Evolutionary conservation across 2,329 filamentous ascomycete species (phyloP).

Genomic region (Metarhizium anisopliae): DNA sequence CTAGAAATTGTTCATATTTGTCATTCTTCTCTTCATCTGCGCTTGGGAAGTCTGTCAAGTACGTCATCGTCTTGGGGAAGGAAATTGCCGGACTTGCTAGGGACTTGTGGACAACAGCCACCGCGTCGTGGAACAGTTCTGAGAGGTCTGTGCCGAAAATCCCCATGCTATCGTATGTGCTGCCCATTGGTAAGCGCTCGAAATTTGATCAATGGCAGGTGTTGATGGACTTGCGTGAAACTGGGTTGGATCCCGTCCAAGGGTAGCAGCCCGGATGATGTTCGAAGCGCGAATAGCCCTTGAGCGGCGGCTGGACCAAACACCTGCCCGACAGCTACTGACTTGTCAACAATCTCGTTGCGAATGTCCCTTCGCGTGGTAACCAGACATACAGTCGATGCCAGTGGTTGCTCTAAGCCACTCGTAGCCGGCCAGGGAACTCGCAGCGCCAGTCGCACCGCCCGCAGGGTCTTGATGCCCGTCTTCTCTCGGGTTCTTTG

Average conservation of each 20-base stretch:
- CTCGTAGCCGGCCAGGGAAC: slow-evolving; percentile 28
- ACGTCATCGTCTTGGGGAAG: slow-evolving; percentile 15
- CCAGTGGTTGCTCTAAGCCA: slow-evolving; percentile 31
- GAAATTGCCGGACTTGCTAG: not conserved
- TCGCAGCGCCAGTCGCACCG: slow-evolving; percentile 29
- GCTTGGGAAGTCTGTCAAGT: slow-evolving; percentile 15
- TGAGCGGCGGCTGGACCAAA: slow-evolving; percentile 13
- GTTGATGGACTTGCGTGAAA: slow-evolving; percentile 12
- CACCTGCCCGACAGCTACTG: slow-evolving; percentile 11
- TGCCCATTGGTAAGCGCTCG: not conserved
- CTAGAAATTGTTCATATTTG: slow-evolving; percentile 15
- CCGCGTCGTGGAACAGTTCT: slow-evolving; percentile 14
- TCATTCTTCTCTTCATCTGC: slow-evolving; percentile 3
- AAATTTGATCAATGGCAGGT: too few relatives aligned
- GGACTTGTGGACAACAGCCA: slow-evolving; percentile 8
- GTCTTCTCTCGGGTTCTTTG: slow-evolving; percentile 38
- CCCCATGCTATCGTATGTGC: slow-evolving; percentile 13
- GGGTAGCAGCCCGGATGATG: slow-evolving; percentile 9
- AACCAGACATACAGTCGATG: slow-evolving; percentile 22
- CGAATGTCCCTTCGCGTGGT: not conserved
- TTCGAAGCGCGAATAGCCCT: slow-evolving; percentile 22
- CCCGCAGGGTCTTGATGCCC: slow-evolving; percentile 29
- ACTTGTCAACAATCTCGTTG: not conserved
- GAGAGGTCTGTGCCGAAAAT: slow-evolving; percentile 17
- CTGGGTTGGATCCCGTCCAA: slow-evolving; percentile 7